phyloP scores from a whole-genome alignment of 2,329 filamentous ascomycete genomes.

The Scedosporium dehoogii region DNA sequence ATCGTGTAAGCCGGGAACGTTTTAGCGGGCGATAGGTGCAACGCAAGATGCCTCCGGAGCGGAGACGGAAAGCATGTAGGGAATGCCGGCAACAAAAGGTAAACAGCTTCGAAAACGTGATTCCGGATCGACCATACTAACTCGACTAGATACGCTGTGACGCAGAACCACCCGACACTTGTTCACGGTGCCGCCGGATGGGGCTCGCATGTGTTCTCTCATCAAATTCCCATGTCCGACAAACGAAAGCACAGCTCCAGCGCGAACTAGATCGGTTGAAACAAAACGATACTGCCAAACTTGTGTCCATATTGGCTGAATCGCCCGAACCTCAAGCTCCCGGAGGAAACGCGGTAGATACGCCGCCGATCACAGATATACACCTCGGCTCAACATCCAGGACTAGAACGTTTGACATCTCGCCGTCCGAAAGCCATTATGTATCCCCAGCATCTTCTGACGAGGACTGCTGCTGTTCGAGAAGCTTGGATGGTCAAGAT shows the following conservation, averaged over 20 bases:
- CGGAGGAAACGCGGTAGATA: background rate
- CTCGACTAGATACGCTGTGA: conserved; percentile 9
- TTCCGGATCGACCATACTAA: background rate
- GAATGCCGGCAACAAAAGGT: conserved; percentile 9
- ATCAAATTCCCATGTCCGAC: conserved; percentile 5
- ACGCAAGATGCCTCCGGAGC: conserved; percentile 4
- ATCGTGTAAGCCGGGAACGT: background rate
- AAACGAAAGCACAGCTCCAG: conserved; percentile 11
- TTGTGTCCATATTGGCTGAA: background rate
- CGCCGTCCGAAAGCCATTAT: background rate
- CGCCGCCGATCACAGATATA: background rate
- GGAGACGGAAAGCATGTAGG: conserved; percentile 8
- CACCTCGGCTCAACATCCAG: background rate
- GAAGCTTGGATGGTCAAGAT: background rate
- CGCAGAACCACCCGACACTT: conserved; percentile 9
- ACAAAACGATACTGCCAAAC: background rate
- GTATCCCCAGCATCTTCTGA: background rate
- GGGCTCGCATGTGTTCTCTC: conserved; percentile 6
- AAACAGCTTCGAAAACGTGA: no score
- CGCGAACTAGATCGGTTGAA: conserved; percentile 7
- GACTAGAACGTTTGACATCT: background rate
- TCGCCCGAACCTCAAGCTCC: background rate
- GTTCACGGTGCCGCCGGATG: conserved; percentile 11
- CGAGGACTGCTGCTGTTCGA: background rate
- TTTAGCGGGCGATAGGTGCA: background rate